Evolutionary conservation across 2,329 filamentous ascomycete genomes (phyloP).

Genomic region (Neospermospora avenae): DNA sequence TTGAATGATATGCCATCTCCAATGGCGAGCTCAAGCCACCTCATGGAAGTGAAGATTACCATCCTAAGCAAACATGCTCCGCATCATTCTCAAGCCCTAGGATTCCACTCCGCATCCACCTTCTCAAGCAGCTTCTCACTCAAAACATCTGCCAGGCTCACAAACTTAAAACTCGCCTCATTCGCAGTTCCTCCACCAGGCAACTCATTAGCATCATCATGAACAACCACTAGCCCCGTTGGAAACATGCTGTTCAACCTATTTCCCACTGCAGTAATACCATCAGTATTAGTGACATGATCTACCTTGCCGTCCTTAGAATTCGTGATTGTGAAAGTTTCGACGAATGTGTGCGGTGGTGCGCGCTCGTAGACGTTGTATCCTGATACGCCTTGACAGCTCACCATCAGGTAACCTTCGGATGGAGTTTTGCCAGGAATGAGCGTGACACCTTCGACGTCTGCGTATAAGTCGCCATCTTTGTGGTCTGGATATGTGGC

Average conservation of each 20-base stretch:
- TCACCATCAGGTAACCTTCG: neutral
- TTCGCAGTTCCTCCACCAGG: neutral
- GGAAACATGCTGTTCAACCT: neutral
- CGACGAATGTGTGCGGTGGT: neutral
- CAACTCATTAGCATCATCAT: conserved; percentile 10
- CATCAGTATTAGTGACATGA: conserved; percentile 1
- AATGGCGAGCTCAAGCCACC: too few relatives aligned
- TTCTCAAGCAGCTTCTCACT: neutral
- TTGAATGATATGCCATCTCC: too few relatives aligned
- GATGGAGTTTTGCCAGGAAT: neutral
- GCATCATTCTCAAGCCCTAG: neutral
- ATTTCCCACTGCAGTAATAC: conserved; percentile 3
- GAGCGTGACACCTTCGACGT: conserved; percentile 5
- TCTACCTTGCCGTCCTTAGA: neutral
- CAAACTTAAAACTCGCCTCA: conserved; percentile 1
- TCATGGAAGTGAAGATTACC: too few relatives aligned
- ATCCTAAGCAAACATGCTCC: too few relatives aligned
- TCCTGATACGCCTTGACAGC: conserved; percentile 1
- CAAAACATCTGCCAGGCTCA: neutral
- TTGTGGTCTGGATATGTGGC: conserved; percentile 1
- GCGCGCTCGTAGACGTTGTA: conserved; percentile 6
- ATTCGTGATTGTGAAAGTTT: neutral
- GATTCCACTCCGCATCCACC: neutral
- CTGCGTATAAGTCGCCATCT: neutral
- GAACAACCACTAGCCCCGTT: neutral